Percentiles rank a stretch among this genome's conserved stretches.
Evolutionary conservation across 2,329 filamentous ascomycete genomes (phyloP).

Genomic region (Mycogone perniciosa): DNA sequence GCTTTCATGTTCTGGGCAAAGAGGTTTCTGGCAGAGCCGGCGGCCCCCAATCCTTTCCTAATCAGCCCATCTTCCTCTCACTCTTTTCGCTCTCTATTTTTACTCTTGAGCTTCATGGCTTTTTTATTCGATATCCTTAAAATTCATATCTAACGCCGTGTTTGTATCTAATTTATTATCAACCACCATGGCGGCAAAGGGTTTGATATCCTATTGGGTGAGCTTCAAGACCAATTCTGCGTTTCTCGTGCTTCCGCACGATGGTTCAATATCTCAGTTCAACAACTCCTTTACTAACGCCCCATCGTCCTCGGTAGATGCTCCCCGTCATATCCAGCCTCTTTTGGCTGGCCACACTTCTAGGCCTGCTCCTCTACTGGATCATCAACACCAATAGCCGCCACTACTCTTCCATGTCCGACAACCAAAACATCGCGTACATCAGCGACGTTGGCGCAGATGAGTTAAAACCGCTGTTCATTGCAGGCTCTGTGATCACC

Average conservation of each 20-base stretch:
- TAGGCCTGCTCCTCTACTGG: conserved; percentile 69
- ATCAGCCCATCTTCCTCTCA: too few relatives aligned
- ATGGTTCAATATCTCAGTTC: background rate
- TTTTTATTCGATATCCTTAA: too few relatives aligned
- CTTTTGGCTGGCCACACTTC: conserved; percentile 60
- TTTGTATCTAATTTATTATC: background rate
- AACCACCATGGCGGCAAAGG: conserved; percentile 25
- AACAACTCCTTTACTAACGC: conserved; percentile 1
- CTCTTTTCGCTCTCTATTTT: too few relatives aligned
- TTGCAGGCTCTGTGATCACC: conserved; percentile 63
- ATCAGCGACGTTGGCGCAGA: conserved; percentile 61
- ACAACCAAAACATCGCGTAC: conserved; percentile 57
- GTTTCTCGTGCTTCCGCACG: background rate
- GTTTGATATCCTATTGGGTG: conserved; percentile 37
- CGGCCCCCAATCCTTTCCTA: too few relatives aligned
- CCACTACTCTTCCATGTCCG: conserved; percentile 55
- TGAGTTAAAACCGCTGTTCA: conserved; percentile 69
- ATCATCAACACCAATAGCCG: conserved; percentile 45
- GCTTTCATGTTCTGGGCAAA: too few relatives aligned
- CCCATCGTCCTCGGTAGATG: conserved; percentile 34
- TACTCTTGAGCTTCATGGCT: too few relatives aligned
- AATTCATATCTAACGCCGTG: background rate
- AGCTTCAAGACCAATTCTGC: background rate
- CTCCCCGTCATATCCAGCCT: conserved; percentile 63
- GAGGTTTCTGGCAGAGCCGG: too few relatives aligned